Evolutionary conservation across 2,329 filamentous ascomycete species (phyloP).

Genomic region (Phyllosticta citribraziliensis): DNA sequence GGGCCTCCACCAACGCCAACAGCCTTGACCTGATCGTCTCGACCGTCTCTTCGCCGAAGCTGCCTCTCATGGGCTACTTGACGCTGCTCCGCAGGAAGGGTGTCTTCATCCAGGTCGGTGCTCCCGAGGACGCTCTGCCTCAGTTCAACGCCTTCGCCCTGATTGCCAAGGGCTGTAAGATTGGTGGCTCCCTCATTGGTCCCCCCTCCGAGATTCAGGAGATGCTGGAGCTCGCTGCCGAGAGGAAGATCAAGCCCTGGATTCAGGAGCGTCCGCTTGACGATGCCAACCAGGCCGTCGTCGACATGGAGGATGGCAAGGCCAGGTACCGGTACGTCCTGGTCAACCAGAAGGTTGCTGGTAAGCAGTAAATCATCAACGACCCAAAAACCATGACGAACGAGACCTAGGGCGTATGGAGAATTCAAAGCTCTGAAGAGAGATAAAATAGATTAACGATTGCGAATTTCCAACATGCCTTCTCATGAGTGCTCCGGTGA

Average conservation of each 20-base stretch:
- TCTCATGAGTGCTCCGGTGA: neutral
- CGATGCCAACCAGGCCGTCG: constrained; percentile 44
- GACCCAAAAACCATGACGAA: neutral
- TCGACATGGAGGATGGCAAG: constrained; percentile 50
- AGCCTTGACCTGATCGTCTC: constrained; percentile 49
- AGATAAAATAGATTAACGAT: neutral
- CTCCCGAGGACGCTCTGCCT: constrained; percentile 49
- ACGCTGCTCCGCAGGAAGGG: constrained; percentile 49
- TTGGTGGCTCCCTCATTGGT: constrained; percentile 39
- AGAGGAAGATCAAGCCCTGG: constrained; percentile 50
- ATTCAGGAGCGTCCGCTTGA: constrained; percentile 52
- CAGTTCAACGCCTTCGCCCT: constrained; percentile 48
- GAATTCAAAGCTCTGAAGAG: neutral
- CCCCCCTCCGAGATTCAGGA: constrained; percentile 48
- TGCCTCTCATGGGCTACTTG: constrained; percentile 56
- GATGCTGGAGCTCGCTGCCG: constrained; percentile 51
- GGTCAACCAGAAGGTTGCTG: constrained; percentile 23
- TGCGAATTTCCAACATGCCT: neutral
- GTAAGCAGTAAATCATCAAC: neutral
- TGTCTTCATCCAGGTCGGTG: constrained; percentile 56
- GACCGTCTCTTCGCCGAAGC: constrained; percentile 48
- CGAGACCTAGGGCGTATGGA: neutral
- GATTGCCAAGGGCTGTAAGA: constrained; percentile 44
- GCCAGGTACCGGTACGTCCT: constrained; percentile 34
- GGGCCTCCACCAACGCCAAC: constrained; percentile 38